Base-by-base conservation (phyloP, 2,329 filamentous ascomycete species). In the Calcarisporium arbuscula region DNA sequence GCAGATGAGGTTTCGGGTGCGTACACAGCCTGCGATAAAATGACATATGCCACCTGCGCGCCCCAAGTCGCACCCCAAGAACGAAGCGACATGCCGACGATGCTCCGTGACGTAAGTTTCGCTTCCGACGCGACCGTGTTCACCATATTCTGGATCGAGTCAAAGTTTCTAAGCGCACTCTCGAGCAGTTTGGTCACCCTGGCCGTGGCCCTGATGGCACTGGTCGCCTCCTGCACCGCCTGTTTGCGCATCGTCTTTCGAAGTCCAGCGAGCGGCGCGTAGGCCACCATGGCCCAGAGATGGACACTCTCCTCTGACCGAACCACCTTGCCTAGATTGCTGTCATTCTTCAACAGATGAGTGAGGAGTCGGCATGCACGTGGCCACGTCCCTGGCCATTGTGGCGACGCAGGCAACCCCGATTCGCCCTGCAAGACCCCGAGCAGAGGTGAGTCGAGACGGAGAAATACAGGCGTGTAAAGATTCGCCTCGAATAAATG, bases 211-310 rank as follows among this genome's bases (percentile, higher is more conserved):
- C 35, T 34, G 19, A 44, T 32, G 10, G 44, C 32, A 8, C 15
- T 26, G 5, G 33, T 30, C 8, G 35, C 38, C 19, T 43, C 43
- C 15, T 40, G 36, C 16, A 45, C 43, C 5, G 28, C 34, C 23
- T 42, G 23, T 26, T 15, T 22, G 4, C 34, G 38, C 18, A 22
- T 36, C 1, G 10, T 28, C 2, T 36, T 28, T 12, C 37, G 41
- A 6, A 47, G 34, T 8, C 23, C 36, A 4, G 37, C 35, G 7
- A 47, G 18, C 9, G 43, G 45, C 5, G 39, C 30, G 19, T 37
- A 44, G 18, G 39, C 41, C 4, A 33, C 43, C 38, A 47, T 36
- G 31, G 25, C 35, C 43, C 45, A 47, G 6, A 44, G 30, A 29
- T 23, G 17, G 3, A 41, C 35, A 8, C 31, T 38, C 6, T 23